A percentile compares a stretch with the other conserved stretches of the same genome.
Evolutionary conservation across 1,284 basidiomycete species (phyloP).

Genomic region (Papiliotrema flavescens): DNA sequence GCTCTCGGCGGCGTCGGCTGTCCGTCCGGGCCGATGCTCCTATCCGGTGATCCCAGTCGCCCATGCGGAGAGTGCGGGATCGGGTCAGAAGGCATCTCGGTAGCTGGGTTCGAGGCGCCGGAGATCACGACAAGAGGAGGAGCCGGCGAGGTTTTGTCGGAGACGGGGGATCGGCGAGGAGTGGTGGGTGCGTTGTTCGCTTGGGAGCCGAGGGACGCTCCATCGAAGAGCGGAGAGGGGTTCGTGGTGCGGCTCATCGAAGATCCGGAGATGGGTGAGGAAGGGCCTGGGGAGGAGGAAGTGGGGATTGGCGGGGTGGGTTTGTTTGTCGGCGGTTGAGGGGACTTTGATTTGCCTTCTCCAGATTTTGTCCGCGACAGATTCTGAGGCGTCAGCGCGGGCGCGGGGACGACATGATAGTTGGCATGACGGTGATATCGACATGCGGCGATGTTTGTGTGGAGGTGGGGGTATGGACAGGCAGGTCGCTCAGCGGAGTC

Average conservation of each 20-base stretch:
- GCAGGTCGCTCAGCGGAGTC: neutral
- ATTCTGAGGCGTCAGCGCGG: conserved; percentile 22
- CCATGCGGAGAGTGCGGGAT: conserved; percentile 55
- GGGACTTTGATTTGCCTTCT: conserved; percentile 48
- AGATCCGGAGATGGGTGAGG: conserved; percentile 31
- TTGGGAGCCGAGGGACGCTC: neutral
- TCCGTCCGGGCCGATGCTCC: conserved; percentile 36
- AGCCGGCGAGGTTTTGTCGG: conserved; percentile 52
- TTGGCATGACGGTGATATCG: too few species aligned
- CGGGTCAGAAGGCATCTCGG: conserved; percentile 63
- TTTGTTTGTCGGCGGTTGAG: conserved; percentile 45
- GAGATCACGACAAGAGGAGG: conserved; percentile 89
- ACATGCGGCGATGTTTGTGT: too few species aligned
- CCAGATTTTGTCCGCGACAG: conserved; percentile 42
- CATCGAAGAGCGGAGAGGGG: conserved; percentile 37
- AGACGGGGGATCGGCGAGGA: conserved; percentile 41
- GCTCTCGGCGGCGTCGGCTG: conserved; percentile 51
- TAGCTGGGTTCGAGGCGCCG: conserved; percentile 49
- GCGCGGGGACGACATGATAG: too few species aligned
- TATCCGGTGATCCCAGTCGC: conserved; percentile 39
- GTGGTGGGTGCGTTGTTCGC: conserved; percentile 43
- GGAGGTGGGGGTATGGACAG: neutral
- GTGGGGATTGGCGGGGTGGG: conserved; percentile 62
- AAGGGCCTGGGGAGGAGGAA: conserved; percentile 52
- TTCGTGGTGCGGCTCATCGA: conserved; percentile 41